A percentile compares a stretch with the other conserved stretches of the same genome.
These are phyloP conservation scores for Leishmania arabica DNA, from an alignment of 208 protist genomes.

Conservation along the genomic window DNA sequence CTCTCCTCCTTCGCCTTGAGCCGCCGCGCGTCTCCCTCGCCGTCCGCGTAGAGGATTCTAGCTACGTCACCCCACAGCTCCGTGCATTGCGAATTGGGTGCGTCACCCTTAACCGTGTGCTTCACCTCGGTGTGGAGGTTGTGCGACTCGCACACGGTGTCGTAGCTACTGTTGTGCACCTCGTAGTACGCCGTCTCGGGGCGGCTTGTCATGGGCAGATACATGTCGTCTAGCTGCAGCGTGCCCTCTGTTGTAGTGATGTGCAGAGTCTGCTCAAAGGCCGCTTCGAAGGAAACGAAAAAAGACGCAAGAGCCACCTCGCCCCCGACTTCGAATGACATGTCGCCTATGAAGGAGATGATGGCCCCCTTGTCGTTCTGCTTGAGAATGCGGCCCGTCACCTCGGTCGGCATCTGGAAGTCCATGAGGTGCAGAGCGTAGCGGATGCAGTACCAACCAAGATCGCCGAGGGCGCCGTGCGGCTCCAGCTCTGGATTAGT, in stretches of 20 bases:
- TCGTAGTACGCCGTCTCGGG: constrained; percentile 30
- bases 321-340: constrained; percentile 36
- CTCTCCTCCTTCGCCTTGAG: constrained; percentile 36
- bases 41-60: constrained; percentile 23
- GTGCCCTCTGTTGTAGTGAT: constrained; percentile 38
- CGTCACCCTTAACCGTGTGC: constrained; percentile 20
- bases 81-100: constrained; percentile 33
- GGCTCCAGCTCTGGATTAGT: constrained; percentile 52
- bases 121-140: constrained; percentile 14
- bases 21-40: constrained; percentile 19
- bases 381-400: constrained; percentile 53
- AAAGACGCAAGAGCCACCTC: constrained; percentile 24
- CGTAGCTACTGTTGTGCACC: constrained; percentile 41
- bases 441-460: constrained; percentile 68
- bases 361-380: constrained; percentile 40
- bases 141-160: constrained; percentile 23
- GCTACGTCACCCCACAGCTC: constrained; percentile 54
- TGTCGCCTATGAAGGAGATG: constrained; percentile 40
- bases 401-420: constrained; percentile 41
- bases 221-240: constrained; percentile 47
- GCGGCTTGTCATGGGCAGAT: constrained; percentile 20
- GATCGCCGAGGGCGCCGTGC: constrained; percentile 54
- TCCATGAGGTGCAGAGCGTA: constrained; percentile 63
- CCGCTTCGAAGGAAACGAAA: constrained; percentile 40
- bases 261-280: constrained; percentile 32